Conservation (phyloP, 2,329 filamentous ascomycete species). For the Pseudopyrenochaeta lycopersici region DNA sequence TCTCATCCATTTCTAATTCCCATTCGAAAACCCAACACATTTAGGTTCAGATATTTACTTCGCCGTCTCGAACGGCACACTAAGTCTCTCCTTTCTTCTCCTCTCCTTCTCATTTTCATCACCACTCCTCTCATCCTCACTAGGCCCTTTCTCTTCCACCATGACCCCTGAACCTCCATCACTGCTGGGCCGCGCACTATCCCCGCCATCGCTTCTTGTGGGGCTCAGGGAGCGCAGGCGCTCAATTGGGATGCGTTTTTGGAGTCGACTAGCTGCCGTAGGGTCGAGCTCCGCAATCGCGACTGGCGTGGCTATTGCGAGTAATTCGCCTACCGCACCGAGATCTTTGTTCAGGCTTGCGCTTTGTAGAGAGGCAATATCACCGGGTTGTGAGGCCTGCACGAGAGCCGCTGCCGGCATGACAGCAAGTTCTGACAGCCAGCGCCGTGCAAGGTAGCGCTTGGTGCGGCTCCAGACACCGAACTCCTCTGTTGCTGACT, state of each 20-base stretch:
- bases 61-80: conserved; percentile 24
- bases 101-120: conserved; percentile 21
- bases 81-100: conserved; percentile 17
- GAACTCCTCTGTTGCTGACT: conserved; percentile 50
- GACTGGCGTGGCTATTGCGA: conserved; percentile 46
- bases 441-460: conserved; percentile 49
- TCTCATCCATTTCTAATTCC: no score
- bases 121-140: conserved; percentile 48
- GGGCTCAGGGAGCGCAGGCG: conserved; percentile 45
- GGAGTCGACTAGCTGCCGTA: conserved; percentile 39
- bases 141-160: conserved; percentile 50
- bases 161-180: conserved; percentile 47
- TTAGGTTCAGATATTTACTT: not conserved
- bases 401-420: conserved; percentile 15
- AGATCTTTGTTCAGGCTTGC: conserved; percentile 25
- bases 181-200: conserved; percentile 23
- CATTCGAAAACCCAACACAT: no score
- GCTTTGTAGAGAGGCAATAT: conserved; percentile 1
- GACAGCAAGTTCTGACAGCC: conserved; percentile 50
- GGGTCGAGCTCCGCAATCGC: conserved; percentile 50
- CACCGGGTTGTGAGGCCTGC: not conserved
- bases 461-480: conserved; percentile 51
- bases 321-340: conserved; percentile 44
- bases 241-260: conserved; percentile 23
- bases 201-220: conserved; percentile 33